Percentiles rank a stretch among this genome's conserved stretches.
These are phyloP conservation scores for Silene noctiflora DNA, from an alignment of 179 eudicot species.

Conservation along the genomic window DNA sequence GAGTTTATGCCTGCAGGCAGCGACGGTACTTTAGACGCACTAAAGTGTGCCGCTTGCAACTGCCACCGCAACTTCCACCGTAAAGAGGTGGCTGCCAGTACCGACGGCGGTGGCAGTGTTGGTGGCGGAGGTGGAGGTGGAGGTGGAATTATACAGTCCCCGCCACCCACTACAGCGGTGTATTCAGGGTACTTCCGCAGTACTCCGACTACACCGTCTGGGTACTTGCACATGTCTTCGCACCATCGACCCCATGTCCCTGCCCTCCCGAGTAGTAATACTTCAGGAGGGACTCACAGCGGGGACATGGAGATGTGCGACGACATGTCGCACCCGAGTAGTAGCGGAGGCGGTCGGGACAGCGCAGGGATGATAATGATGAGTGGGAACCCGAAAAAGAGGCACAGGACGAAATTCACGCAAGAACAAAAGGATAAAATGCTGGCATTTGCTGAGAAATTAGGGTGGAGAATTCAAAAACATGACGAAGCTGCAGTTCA, in stretches of 20 bases:
- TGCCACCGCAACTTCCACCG: conserved; percentile 60
- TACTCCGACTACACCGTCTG: conserved; percentile 24
- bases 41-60: conserved; percentile 47
- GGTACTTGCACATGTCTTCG: conserved; percentile 29
- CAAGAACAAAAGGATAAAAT: conserved; percentile 49
- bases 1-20: conserved; percentile 50
- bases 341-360: conserved; percentile 38
- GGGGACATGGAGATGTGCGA: conserved; percentile 35
- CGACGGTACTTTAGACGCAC: conserved; percentile 41
- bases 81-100: conserved; percentile 28
- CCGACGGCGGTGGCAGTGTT: too few species aligned
- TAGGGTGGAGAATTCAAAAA: conserved; percentile 51
- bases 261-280: conserved; percentile 28
- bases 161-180: conserved; percentile 26
- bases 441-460: conserved; percentile 46
- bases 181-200: conserved; percentile 27
- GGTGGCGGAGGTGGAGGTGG: too few species aligned
- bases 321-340: conserved; percentile 46
- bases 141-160: background rate
- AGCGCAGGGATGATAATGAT: conserved; percentile 15
- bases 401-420: conserved; percentile 38
- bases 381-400: conserved; percentile 24
- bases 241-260: conserved; percentile 28
- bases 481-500: conserved; percentile 49
- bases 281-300: conserved; percentile 36